Conservation (phyloP, 768 basidiomycete genomes). For the Pisolithus albus region DNA sequence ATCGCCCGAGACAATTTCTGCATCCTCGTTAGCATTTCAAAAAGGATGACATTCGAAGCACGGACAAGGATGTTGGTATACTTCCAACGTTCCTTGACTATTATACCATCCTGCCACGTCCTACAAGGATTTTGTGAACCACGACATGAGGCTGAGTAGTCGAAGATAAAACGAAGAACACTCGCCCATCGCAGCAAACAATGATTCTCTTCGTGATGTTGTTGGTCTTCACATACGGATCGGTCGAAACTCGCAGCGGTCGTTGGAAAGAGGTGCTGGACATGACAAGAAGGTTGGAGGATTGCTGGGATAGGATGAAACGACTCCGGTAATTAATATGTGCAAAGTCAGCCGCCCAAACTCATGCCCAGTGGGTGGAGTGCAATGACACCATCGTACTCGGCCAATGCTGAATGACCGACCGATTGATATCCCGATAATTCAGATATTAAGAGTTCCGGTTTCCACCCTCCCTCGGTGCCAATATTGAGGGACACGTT, state of each 20-base stretch:
- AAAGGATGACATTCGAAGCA: neutral
- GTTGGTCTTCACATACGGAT: slow-evolving; percentile 1
- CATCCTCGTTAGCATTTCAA: neutral
- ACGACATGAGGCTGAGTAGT: neutral
- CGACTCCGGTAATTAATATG: neutral
- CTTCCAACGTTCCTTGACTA: slow-evolving; percentile 35
- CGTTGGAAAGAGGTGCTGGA: neutral
- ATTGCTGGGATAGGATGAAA: neutral
- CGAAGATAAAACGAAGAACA: neutral
- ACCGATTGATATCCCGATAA: no score
- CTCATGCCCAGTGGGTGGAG: no score
- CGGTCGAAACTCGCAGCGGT: neutral
- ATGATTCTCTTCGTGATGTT: slow-evolving; percentile 51
- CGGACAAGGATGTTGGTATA: slow-evolving; percentile 55
- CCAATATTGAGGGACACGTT: no score
- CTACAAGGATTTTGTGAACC: slow-evolving; percentile 27
- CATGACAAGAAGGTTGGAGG: neutral
- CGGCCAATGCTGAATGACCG: no score
- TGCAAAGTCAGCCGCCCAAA: neutral
- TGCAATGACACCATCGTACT: no score
- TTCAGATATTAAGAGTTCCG: no score
- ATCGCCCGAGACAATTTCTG: slow-evolving; percentile 52
- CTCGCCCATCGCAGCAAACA: slow-evolving; percentile 72
- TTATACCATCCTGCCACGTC: slow-evolving; percentile 67
- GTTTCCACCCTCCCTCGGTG: no score